Conservation (phyloP, 192 early-diverging fungal species). For the Linnemannia zychae region DNA sequence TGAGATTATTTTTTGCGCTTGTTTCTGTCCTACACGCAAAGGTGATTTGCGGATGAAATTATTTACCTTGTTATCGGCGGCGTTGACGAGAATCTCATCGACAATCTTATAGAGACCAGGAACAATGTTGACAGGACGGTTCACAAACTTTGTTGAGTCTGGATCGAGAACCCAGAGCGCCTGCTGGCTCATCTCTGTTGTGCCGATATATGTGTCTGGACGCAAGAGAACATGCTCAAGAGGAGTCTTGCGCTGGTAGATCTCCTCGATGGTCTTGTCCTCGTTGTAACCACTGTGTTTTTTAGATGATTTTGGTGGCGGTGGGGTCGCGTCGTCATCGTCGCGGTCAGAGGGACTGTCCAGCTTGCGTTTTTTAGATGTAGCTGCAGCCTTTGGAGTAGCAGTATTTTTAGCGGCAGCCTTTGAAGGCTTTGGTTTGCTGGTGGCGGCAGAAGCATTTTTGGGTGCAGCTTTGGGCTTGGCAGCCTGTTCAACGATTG, state of each 20-base stretch:
- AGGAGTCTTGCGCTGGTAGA: constrained; percentile 96
- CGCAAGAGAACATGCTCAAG: constrained; percentile 95
- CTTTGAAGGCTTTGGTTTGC: constrained; percentile 22
- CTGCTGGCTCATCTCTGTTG: constrained; percentile 83
- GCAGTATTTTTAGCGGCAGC: constrained; percentile 10
- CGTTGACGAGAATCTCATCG: constrained; percentile 98
- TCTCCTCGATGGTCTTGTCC: constrained; percentile 79
- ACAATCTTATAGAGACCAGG: constrained; percentile 98
- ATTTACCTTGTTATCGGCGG: constrained; percentile 90
- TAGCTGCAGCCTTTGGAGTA: neutral
- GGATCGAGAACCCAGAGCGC: constrained; percentile 91
- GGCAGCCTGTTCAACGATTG: neutral
- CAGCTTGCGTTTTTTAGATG: constrained; percentile 45
- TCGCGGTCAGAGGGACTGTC: constrained; percentile 8
- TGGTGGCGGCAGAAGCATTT: constrained; percentile 1
- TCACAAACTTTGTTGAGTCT: constrained; percentile 68
- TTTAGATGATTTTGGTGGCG: constrained; percentile 42
- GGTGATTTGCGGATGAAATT: neutral
- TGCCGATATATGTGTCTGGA: constrained; percentile 97
- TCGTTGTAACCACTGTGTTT: constrained; percentile 40
- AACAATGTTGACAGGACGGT: constrained; percentile 80
- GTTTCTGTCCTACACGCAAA: neutral
- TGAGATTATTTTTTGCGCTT: neutral
- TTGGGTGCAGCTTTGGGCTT: constrained; percentile 18
- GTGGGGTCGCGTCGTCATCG: constrained; percentile 19